Percentiles rank a stretch among this genome's conserved stretches.
phyloP scores from a whole-genome alignment of 352 stramenopile genomes.

The Globisporangium nunn region DNA sequence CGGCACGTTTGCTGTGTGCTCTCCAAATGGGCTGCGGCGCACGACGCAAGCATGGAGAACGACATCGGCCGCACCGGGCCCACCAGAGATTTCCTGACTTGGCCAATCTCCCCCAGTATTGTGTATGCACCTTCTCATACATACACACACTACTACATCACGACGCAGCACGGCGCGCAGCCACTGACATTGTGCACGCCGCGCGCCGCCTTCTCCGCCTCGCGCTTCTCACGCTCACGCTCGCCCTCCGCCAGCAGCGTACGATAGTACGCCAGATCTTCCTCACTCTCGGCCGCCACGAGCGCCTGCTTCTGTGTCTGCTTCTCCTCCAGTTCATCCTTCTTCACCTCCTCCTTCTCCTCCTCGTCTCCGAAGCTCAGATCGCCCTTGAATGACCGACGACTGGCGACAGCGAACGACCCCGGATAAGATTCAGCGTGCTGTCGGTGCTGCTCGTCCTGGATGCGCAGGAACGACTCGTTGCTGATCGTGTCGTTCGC shows the following conservation, averaged over 20 bases:
- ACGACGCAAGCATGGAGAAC: too few species aligned
- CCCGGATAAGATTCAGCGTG: slow-evolving; percentile 18
- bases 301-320: slow-evolving; percentile 2
- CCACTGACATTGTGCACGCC: slow-evolving; percentile 17
- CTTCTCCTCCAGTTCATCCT: not conserved
- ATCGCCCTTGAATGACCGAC: slow-evolving; percentile 56
- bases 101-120: too few species aligned
- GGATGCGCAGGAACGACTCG: slow-evolving; percentile 51
- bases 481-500: slow-evolving; percentile 68
- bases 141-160: slow-evolving; percentile 21
- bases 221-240: slow-evolving; percentile 18
- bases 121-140: not conserved
- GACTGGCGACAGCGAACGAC: slow-evolving; percentile 9
- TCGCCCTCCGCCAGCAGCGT: slow-evolving; percentile 35
- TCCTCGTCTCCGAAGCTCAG: slow-evolving; percentile 17
- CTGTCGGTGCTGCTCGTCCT: slow-evolving; percentile 18
- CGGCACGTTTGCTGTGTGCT: too few species aligned
- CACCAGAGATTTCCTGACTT: too few species aligned
- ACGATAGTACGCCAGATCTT: slow-evolving; percentile 45
- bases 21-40: too few species aligned
- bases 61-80: too few species aligned
- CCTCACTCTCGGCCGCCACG: slow-evolving; percentile 18
- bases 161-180: slow-evolving; percentile 52
- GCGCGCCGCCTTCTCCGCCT: slow-evolving; percentile 19
- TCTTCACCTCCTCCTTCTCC: not conserved